Evolutionary conservation across 2,329 filamentous ascomycete species (phyloP).

Genomic region (Botryotinia narcissicola): DNA sequence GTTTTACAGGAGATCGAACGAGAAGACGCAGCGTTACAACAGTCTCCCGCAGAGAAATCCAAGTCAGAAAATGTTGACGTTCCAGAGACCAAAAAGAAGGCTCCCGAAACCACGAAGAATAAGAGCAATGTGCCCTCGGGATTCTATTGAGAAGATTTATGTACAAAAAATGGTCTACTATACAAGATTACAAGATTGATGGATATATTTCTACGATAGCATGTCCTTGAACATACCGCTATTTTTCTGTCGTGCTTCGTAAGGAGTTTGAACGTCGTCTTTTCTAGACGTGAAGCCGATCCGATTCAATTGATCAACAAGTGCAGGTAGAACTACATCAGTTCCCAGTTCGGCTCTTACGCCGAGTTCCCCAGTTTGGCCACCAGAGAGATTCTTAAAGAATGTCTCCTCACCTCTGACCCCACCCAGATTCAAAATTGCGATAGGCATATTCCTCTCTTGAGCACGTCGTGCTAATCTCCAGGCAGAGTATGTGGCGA

Average conservation of each 20-base stretch:
- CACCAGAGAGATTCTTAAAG: slow-evolving; percentile 55
- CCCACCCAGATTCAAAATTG: slow-evolving; percentile 83
- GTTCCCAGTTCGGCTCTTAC: slow-evolving; percentile 58
- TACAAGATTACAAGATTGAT: slow-evolving; percentile 32
- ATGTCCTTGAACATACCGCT: slow-evolving; percentile 55
- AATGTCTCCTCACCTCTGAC: slow-evolving; percentile 75
- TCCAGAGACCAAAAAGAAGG: slow-evolving; percentile 20
- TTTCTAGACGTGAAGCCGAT: slow-evolving; percentile 33
- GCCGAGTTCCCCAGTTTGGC: slow-evolving; percentile 50
- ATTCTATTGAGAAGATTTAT: slow-evolving; percentile 33
- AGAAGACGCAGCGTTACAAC: slow-evolving; percentile 51
- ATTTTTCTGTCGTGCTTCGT: slow-evolving; percentile 30
- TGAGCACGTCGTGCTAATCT: slow-evolving; percentile 79
- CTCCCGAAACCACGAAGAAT: slow-evolving; percentile 20
- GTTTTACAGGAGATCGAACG: slow-evolving; percentile 66
- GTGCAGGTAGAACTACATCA: slow-evolving; percentile 54
- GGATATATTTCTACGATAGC: slow-evolving; percentile 48
- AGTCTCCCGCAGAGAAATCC: slow-evolving; percentile 31
- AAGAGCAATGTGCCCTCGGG: slow-evolving; percentile 34
- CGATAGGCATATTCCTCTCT: slow-evolving; percentile 80
- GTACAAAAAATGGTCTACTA: slow-evolving; percentile 21
- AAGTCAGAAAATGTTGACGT: slow-evolving; percentile 22
- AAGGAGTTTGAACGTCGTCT: slow-evolving; percentile 33
- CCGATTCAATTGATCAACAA: slow-evolving; percentile 50
- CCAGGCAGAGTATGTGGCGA: slow-evolving; percentile 96